A percentile compares a stretch with the other conserved stretches of the same genome.
Conservation (phyloP, 2,329 filamentous ascomycete species). For the Alternaria arborescens region DNA sequence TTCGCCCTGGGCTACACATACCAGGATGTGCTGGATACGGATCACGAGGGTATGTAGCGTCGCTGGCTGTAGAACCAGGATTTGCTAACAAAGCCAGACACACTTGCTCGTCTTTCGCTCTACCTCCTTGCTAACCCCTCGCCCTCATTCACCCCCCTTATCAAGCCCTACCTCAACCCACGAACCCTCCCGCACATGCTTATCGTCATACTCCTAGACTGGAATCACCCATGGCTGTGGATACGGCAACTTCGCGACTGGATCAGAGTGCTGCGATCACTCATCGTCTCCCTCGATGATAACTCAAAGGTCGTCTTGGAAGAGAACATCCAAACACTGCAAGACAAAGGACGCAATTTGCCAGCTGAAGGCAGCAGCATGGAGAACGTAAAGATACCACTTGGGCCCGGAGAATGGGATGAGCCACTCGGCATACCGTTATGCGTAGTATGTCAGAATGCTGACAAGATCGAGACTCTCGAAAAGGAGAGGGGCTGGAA, state of each 20-base stretch:
- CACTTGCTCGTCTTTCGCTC: constrained; percentile 85
- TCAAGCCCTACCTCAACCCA: constrained; percentile 84
- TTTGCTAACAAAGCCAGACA: constrained; percentile 65
- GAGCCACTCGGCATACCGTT: constrained; percentile 86
- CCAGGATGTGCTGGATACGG: constrained; percentile 90
- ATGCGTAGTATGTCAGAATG: constrained; percentile 95
- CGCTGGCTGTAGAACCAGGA: background rate
- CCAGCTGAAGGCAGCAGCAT: constrained; percentile 40
- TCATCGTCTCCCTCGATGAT: constrained; percentile 75
- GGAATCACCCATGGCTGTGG: constrained; percentile 94
- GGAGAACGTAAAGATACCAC: constrained; percentile 66
- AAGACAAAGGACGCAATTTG: constrained; percentile 60
- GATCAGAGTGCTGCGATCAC: constrained; percentile 82
- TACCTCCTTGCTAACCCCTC: constrained; percentile 90
- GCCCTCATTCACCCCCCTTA: constrained; percentile 79
- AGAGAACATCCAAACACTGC: constrained; percentile 82
- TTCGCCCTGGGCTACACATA: constrained; percentile 96
- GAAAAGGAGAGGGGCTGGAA: constrained; percentile 93
- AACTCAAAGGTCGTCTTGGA: constrained; percentile 86
- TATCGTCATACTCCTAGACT: constrained; percentile 90
- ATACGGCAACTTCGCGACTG: constrained; percentile 87
- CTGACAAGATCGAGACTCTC: constrained; percentile 87
- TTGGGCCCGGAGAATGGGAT: constrained; percentile 92
- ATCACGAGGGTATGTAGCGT: constrained; percentile 79
- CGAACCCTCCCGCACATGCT: constrained; percentile 86